Percentiles rank a stretch among this genome's conserved stretches.
Evolutionary conservation across 192 early-diverging fungal species (phyloP).

Genomic region (Coemansia guatemalensis): DNA sequence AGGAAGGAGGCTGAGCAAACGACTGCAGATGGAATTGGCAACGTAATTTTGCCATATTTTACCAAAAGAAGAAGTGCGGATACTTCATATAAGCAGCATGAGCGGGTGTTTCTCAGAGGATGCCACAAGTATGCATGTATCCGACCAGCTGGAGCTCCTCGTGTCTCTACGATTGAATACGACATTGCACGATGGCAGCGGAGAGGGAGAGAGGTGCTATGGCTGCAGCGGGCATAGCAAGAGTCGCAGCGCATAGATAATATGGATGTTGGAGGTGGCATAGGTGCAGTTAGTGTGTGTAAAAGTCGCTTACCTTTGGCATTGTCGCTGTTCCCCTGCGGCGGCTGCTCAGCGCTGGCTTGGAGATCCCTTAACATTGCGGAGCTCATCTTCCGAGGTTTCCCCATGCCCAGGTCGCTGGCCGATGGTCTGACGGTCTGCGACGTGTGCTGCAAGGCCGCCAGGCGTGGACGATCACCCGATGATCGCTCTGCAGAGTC

Average conservation of each 20-base stretch:
- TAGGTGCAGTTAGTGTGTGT: neutral
- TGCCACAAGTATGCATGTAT: no score
- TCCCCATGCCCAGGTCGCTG: constrained; percentile 8
- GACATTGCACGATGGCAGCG: no score
- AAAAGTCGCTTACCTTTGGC: constrained; percentile 26
- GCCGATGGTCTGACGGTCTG: constrained; percentile 8
- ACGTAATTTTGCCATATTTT: no score
- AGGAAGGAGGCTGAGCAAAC: no score
- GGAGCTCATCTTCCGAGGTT: neutral
- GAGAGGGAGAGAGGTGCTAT: no score
- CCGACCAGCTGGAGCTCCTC: no score
- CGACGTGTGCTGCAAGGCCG: constrained; percentile 37
- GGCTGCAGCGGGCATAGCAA: neutral
- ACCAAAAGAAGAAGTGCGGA: no score
- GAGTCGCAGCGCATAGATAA: neutral
- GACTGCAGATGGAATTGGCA: no score
- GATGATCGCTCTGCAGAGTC: constrained; percentile 6
- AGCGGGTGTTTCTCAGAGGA: no score
- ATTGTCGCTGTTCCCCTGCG: neutral
- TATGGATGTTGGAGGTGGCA: neutral
- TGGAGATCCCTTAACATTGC: constrained; percentile 15
- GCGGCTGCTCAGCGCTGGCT: constrained; percentile 11
- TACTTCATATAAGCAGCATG: no score
- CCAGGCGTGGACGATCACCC: constrained; percentile 14
- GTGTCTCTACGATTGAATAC: no score